Conservation (phyloP, 306 rosid species). For the Prunus padus region DNA sequence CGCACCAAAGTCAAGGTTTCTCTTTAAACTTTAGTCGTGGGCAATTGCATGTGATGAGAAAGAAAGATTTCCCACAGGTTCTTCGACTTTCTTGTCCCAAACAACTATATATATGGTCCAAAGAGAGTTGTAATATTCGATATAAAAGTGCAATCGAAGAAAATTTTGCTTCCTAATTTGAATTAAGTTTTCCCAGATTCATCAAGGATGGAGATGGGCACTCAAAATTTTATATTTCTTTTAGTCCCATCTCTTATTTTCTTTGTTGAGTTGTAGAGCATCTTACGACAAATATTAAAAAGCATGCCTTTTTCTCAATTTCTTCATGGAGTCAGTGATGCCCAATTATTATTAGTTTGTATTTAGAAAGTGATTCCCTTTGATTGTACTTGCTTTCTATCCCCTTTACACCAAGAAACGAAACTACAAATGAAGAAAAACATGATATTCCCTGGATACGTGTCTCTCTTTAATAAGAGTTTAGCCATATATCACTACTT, state of each 20-base stretch:
- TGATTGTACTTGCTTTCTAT: slow-evolving; percentile 33
- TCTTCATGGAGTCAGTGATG: slow-evolving; percentile 48
- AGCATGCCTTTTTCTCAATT: slow-evolving; percentile 21
- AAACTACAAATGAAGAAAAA: slow-evolving; percentile 22
- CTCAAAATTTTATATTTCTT: background rate
- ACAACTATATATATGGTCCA: background rate
- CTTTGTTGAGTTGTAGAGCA: slow-evolving; percentile 18
- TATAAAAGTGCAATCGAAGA: slow-evolving; percentile 13
- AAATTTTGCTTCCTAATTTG: slow-evolving; percentile 6
- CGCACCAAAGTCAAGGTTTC: slow-evolving; percentile 47
- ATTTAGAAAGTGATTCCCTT: slow-evolving; percentile 45
- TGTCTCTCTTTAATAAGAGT: slow-evolving; percentile 28
- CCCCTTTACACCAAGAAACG: slow-evolving; percentile 27
- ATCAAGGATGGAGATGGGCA: slow-evolving; percentile 14
- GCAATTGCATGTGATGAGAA: slow-evolving; percentile 13
- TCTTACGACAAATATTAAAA: slow-evolving; percentile 6
- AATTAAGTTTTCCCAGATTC: slow-evolving; percentile 24
- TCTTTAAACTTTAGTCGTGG: slow-evolving; percentile 9
- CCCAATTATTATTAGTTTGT: slow-evolving; percentile 43
- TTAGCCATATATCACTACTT: slow-evolving; percentile 11
- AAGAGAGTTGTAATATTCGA: slow-evolving; percentile 21
- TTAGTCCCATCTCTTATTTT: background rate
- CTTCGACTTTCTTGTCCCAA: slow-evolving; percentile 6
- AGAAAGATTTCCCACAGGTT: background rate
- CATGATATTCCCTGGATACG: slow-evolving; percentile 38